Evolutionary conservation across 2,329 filamentous ascomycete species (phyloP), one percentile per base, ranked within the genome.

Genomic region (Phialocephala sp.): DNA sequence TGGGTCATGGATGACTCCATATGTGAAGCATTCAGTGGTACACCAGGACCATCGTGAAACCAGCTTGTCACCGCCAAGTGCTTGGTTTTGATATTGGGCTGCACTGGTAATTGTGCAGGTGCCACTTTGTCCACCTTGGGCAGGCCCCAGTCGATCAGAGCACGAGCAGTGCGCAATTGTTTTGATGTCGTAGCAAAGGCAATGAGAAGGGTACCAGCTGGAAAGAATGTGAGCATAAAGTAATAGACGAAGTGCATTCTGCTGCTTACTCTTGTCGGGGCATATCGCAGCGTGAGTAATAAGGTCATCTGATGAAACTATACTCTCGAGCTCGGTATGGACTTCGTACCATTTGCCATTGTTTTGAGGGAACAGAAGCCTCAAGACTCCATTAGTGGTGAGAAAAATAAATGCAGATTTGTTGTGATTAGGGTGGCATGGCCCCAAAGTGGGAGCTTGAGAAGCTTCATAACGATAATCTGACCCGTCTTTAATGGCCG

Each of bases 341-440:
- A 87, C 85, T 74, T 96, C 91, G 66, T 89, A 86, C 79, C 92
- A 89, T 71, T 87, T 87, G 63, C 83, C 85, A 76, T 89, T 92
- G 52, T 87, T 88, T 69, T 94, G 91, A 47, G 91, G 87, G 80
- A 90, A 97, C 58, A 94, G 84, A 73, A 97, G 82, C 72, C 89
- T 90, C 62, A 97, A 81, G 57, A 87, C 80, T 8, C 92, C 92
- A 71, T 88, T 88, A 54, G 89, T 86, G 36, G 91, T 95, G 61
- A 97, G 85, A 69, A 89, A 91, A 14, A 97, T 78, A 52, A 97
- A 79, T 0, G 91, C 91, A 58, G 91, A 90, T 76, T 91, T 93
- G 61, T 83, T 83, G 1, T 87, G 82, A 65, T 87, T 85, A 0
- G 91, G 90, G 76, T 97, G 92, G 67, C 86, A 89, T 4, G 93